Base-by-base conservation (phyloP, 768 basidiomycete species). In the Lactifluus piperatus region DNA sequence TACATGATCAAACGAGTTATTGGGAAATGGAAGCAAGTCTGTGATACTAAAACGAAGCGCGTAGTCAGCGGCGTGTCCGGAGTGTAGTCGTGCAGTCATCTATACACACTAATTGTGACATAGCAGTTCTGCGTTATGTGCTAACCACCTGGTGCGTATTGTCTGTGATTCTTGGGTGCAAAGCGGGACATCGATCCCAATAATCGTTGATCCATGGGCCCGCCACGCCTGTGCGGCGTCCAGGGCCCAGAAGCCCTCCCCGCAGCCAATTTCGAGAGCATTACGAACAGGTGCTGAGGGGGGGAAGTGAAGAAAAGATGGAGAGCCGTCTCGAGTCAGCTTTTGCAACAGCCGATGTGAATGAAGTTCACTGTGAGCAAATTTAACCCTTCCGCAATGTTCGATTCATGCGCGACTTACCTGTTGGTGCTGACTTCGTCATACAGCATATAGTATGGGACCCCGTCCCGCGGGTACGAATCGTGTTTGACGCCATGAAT, bases 261-360 rank as follows among this genome's bases (percentile, higher is more conserved):
- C 89, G 68, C 88, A 91, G 2, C 90, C 90, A 13, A 92, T 71
- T 66, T 91, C 89, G 7, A 92, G 77, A 24, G 85, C 82, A 13
- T 74, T 71, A 1, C 70, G 67, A 1, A 87, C 84, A 0, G 76
- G 74, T n/a, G 71, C 71, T 24, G 75, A 74, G 36, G 74, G 67
- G 60, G 77, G 64, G 41, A 63, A 79, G 58, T 78, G 71, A 57
- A 80, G 75, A 65, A 91, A 90, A 0, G 82, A 80, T 0, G 88
- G 87, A 0, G 79, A 77, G 5, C 75, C 76, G 2, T 73, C 74
- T 6, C 74, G 72, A 45, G 74, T 79, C 16, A 91, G 74, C n/a
- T 79, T 81, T 37, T 73, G 77, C 16, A 88, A 64, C 5, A 91
- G 68, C 26, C 68, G 58, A 62, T 70, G 41, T 26, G 81, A 75